phyloP scores from a whole-genome alignment of 169 alveolate species.

The Plasmodium cynomolgi region DNA sequence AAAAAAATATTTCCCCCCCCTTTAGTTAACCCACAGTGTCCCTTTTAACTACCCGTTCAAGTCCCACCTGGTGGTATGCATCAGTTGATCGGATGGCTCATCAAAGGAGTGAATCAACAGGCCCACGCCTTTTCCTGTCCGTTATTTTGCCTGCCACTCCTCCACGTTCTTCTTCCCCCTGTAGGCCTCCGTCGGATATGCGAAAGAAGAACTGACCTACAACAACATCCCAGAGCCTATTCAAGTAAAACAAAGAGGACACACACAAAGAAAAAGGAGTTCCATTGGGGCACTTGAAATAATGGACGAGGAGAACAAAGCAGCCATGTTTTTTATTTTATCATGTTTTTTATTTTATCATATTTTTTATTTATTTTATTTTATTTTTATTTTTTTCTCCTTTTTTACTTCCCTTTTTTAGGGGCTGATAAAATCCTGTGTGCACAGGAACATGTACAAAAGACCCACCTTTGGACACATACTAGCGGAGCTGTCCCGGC shows the following conservation, averaged over 20 bases:
- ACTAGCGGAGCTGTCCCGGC: conserved; percentile 2
- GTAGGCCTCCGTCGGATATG: conserved; percentile 70
- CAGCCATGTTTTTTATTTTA: neutral
- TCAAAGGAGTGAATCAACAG: neutral
- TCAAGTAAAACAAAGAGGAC: conserved; percentile 21
- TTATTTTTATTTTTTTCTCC: neutral
- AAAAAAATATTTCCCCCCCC: neutral
- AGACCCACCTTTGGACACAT: conserved; percentile 65
- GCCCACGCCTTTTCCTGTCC: neutral
- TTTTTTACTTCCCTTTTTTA: neutral
- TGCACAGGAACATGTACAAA: conserved; percentile 32
- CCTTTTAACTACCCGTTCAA: conserved; percentile 62
- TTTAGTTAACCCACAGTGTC: conserved; percentile 39
- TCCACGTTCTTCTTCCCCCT: neutral
- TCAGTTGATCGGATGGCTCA: neutral
- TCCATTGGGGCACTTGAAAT: neutral
- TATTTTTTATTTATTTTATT: neutral
- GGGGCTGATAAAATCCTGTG: conserved; percentile 47
- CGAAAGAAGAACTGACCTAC: conserved; percentile 51
- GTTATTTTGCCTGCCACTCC: neutral
- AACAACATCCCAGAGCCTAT: conserved; percentile 32
- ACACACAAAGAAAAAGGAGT: neutral
- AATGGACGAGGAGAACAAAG: neutral
- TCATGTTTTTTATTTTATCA: neutral
- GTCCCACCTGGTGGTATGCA: conserved; percentile 59